Evolutionary conservation across 192 early-diverging fungal genomes (phyloP).

Genomic region (Mortierella hygrophila): DNA sequence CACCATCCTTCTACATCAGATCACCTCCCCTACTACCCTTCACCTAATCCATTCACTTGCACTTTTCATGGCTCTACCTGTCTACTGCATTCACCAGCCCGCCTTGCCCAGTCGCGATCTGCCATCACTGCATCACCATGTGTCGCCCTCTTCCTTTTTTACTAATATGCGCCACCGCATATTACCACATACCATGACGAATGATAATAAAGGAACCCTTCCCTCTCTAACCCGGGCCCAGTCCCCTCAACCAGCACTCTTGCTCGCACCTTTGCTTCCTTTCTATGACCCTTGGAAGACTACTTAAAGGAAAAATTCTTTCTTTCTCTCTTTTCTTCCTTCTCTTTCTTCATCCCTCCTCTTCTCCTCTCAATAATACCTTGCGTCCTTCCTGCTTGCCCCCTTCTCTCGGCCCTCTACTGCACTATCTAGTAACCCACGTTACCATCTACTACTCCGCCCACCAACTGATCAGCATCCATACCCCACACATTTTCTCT

Average conservation of each 20-base stretch:
- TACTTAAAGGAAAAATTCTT: not conserved
- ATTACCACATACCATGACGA: not conserved
- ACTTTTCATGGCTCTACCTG: not conserved
- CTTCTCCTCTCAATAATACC: not conserved
- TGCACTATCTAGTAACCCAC: not conserved
- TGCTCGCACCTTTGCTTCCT: not conserved
- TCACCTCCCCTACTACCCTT: not conserved
- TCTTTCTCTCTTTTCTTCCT: conserved; percentile 9
- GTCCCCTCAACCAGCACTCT: not conserved
- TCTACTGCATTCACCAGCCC: not conserved
- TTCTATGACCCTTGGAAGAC: not conserved
- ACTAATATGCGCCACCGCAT: too few species aligned
- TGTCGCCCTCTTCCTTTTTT: not conserved
- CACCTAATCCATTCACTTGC: not conserved
- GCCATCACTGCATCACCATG: not conserved
- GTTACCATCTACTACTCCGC: conserved; percentile 6
- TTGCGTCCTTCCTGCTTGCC: not conserved
- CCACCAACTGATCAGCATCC: conserved; percentile 2
- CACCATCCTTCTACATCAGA: conserved; percentile 1
- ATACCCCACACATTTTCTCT: not conserved
- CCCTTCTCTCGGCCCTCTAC: not conserved
- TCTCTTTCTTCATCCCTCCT: not conserved
- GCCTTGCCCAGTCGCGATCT: not conserved
- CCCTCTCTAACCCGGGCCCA: not conserved
- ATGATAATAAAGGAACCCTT: not conserved